Evolutionary conservation across 768 basidiomycete species (phyloP).

Genomic region (Leccinum boreale): DNA sequence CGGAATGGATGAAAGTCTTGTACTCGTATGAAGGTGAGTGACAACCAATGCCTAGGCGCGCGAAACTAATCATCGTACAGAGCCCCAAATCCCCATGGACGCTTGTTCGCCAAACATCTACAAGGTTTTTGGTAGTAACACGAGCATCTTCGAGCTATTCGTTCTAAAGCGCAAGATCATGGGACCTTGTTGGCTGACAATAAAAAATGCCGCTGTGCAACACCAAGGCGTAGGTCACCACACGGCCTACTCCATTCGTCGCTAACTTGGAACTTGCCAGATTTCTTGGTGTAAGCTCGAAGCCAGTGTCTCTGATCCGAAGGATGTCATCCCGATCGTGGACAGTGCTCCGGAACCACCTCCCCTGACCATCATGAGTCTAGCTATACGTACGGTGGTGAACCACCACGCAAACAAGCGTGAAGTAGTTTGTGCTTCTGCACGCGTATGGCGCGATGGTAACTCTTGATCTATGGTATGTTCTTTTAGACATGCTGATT

Average conservation of each 20-base stretch:
- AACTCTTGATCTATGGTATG: slow-evolving; percentile 14
- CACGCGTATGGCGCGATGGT: slow-evolving; percentile 80
- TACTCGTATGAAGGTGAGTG: slow-evolving; percentile 81
- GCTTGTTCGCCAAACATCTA: slow-evolving; percentile 81
- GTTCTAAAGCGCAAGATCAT: slow-evolving; percentile 96
- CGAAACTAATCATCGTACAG: slow-evolving; percentile 12
- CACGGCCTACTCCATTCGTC: not conserved
- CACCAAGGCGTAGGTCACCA: slow-evolving; percentile 66
- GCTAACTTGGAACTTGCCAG: slow-evolving; percentile 38
- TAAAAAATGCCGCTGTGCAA: slow-evolving; percentile 73
- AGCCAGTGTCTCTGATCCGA: slow-evolving; percentile 77
- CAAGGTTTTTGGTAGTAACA: slow-evolving; percentile 87
- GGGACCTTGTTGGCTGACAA: slow-evolving; percentile 96
- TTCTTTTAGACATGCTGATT: not conserved
- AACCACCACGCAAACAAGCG: slow-evolving; percentile 93
- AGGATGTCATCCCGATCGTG: slow-evolving; percentile 80
- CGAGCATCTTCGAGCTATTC: slow-evolving; percentile 90
- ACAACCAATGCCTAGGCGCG: not conserved
- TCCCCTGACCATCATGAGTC: slow-evolving; percentile 85
- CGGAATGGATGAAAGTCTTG: slow-evolving; percentile 92
- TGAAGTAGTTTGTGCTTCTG: slow-evolving; percentile 84
- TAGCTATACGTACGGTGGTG: slow-evolving; percentile 85
- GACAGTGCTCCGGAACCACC: slow-evolving; percentile 79
- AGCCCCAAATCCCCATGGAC: slow-evolving; percentile 57
- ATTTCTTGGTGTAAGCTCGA: slow-evolving; percentile 98